A percentile compares a stretch with the other conserved stretches of the same genome.
phyloP scores from a whole-genome alignment of 108 stramenopile genomes.

The Epipyxis sp. region DNA sequence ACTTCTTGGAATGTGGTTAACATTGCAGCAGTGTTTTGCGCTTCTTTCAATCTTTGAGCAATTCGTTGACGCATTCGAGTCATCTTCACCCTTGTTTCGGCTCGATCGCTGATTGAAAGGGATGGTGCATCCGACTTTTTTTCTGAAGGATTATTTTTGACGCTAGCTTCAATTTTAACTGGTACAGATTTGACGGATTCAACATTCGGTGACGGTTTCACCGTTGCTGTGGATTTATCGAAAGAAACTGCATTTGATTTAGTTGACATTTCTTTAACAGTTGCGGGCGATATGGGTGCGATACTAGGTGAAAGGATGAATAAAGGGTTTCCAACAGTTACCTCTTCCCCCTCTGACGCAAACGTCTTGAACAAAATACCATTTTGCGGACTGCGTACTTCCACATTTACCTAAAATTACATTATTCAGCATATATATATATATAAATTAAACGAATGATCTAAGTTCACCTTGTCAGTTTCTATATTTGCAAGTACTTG shows the following conservation, averaged over 20 bases:
- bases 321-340: slow-evolving; percentile 83
- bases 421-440: slow-evolving; percentile 65
- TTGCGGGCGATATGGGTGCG: slow-evolving; percentile 14
- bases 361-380: slow-evolving; percentile 81
- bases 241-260: slow-evolving; percentile 40
- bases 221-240: slow-evolving; percentile 30
- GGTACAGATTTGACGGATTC: slow-evolving; percentile 55
- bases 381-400: slow-evolving; percentile 67
- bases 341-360: slow-evolving; percentile 87
- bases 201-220: slow-evolving; percentile 41
- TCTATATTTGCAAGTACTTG: slow-evolving; percentile 67
- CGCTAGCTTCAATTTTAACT: slow-evolving; percentile 21
- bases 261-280: slow-evolving; percentile 30
- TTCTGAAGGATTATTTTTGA: slow-evolving; percentile 36
- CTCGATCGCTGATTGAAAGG: slow-evolving; percentile 55
- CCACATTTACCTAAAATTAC: slow-evolving; percentile 51
- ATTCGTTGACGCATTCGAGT: slow-evolving; percentile 96
- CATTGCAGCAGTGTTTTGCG: slow-evolving; percentile 98
- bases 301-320: slow-evolving; percentile 67
- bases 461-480: slow-evolving; percentile 99
- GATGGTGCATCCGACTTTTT: neutral
- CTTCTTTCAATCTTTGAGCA: slow-evolving; percentile 91
- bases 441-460: no score
- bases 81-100: slow-evolving; percentile 97
- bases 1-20: slow-evolving; percentile 99